phyloP scores from a whole-genome alignment of 495 filamentous ascomycete species.

The Podospora sp. region DNA sequence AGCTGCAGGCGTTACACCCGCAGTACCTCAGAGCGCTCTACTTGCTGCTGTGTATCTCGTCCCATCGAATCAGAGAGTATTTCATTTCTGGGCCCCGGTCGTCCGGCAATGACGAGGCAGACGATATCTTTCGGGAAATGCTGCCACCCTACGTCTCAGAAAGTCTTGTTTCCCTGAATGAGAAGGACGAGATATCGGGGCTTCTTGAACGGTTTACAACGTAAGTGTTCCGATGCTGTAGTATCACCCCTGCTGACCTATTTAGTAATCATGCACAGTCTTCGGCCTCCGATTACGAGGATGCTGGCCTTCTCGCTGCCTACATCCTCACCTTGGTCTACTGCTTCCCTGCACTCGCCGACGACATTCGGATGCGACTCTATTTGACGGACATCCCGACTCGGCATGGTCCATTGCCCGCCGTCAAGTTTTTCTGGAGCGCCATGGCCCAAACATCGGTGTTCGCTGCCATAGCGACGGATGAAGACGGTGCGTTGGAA shows the following conservation, averaged over 20 bases:
- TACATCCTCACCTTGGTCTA: slow-evolving; percentile 85
- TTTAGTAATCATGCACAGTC: slow-evolving; percentile 32
- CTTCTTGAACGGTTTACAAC: slow-evolving; percentile 42
- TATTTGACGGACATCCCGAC: slow-evolving; percentile 75
- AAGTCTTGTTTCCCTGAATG: slow-evolving; percentile 40
- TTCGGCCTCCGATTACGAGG: slow-evolving; percentile 45
- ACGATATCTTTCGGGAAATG: slow-evolving; percentile 16
- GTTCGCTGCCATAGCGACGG: slow-evolving; percentile 63
- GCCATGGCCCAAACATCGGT: slow-evolving; percentile 67
- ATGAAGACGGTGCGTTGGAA: slow-evolving; percentile 25
- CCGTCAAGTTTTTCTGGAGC: slow-evolving; percentile 89
- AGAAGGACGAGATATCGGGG: slow-evolving; percentile 44
- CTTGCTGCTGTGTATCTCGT: slow-evolving; percentile 31
- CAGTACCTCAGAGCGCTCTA: slow-evolving; percentile 30
- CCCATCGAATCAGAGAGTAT: slow-evolving; percentile 28
- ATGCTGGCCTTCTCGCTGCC: slow-evolving; percentile 76
- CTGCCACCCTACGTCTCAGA: slow-evolving; percentile 38
- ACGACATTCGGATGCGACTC: slow-evolving; percentile 95
- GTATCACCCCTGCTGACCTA: slow-evolving; percentile 22
- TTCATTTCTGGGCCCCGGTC: slow-evolving; percentile 21
- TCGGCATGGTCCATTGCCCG: slow-evolving; percentile 55
- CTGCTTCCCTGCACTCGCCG: slow-evolving; percentile 78
- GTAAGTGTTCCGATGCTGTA: slow-evolving; percentile 35
- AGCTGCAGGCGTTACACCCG: slow-evolving; percentile 25
- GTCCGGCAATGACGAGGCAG: slow-evolving; percentile 11